Percentiles rank a stretch among this genome's conserved stretches.
Evolutionary conservation across 2,329 filamentous ascomycete species (phyloP).

Genomic region (Nemania bipapillata): DNA sequence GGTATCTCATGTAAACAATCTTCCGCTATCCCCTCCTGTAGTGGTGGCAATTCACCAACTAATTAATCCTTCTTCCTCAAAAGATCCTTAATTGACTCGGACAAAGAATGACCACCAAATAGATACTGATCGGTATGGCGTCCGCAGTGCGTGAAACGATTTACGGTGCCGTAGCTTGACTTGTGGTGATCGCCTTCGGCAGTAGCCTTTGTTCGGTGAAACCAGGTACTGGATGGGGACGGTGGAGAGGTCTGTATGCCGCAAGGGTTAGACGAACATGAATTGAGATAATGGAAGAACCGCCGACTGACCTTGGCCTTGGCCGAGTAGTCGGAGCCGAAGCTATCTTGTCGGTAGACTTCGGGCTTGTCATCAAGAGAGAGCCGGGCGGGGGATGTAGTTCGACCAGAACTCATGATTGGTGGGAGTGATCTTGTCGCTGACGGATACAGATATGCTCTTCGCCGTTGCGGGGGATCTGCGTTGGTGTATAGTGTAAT

Average conservation of each 20-base stretch:
- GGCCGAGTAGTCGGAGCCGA: slow-evolving; percentile 42
- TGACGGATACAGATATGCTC: neutral
- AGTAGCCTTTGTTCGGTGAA: slow-evolving; percentile 18
- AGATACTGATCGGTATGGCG: slow-evolving; percentile 66
- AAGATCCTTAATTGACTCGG: slow-evolving; percentile 54
- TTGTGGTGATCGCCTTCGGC: slow-evolving; percentile 36
- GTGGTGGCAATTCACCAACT: neutral
- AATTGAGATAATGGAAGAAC: neutral
- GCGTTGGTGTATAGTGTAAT: neutral
- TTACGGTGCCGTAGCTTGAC: slow-evolving; percentile 56
- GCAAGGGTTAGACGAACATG: slow-evolving; percentile 2
- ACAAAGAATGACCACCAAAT: slow-evolving; percentile 59
- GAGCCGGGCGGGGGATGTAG: slow-evolving; percentile 38
- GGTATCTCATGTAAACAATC: slow-evolving; percentile 32
- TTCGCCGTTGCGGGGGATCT: neutral
- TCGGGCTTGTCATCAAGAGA: slow-evolving; percentile 37
- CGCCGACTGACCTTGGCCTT: slow-evolving; percentile 44
- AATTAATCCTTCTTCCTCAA: slow-evolving; percentile 51
- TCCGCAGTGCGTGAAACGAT: slow-evolving; percentile 66
- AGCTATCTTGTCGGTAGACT: slow-evolving; percentile 44
- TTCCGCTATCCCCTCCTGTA: neutral
- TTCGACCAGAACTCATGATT: slow-evolving; percentile 43
- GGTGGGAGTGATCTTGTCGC: slow-evolving; percentile 7
- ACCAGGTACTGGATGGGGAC: slow-evolving; percentile 21
- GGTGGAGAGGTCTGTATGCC: slow-evolving; percentile 17